Conservation (phyloP, 352 stramenopile species). For the Pilasporangium apinafurcum region DNA sequence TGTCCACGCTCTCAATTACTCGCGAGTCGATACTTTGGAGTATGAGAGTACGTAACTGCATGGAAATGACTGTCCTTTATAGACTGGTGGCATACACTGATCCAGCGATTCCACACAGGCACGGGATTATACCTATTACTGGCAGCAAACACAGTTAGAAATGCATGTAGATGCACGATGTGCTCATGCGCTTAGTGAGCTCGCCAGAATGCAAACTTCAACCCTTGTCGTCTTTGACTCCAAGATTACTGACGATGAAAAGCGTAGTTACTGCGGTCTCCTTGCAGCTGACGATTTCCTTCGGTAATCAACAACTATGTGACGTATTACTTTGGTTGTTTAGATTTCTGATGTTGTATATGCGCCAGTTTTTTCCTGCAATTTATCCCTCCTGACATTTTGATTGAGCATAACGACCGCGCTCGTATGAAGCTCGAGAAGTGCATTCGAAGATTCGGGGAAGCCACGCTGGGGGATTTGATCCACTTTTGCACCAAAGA, state of each 20-base stretch:
- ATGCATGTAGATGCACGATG: slow-evolving; percentile 19
- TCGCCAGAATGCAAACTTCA: slow-evolving; percentile 13
- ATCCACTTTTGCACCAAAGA: slow-evolving; percentile 16
- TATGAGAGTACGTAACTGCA: background rate
- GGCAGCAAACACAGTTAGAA: slow-evolving; percentile 24
- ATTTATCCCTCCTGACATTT: slow-evolving; percentile 25
- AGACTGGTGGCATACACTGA: background rate
- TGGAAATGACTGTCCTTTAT: background rate
- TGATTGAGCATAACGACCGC: slow-evolving; percentile 27
- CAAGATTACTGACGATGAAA: background rate
- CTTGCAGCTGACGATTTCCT: slow-evolving; percentile 36
- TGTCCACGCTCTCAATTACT: slow-evolving; percentile 2
- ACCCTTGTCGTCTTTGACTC: slow-evolving; percentile 16
- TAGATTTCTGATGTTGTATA: background rate
- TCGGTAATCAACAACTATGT: slow-evolving; percentile 7
- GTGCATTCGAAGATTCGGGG: slow-evolving; percentile 24
- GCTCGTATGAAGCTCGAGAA: no score
- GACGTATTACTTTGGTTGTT: background rate
- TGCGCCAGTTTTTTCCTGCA: slow-evolving; percentile 23
- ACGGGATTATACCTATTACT: slow-evolving; percentile 33
- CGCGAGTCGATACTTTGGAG: slow-evolving; percentile 10
- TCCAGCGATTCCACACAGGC: slow-evolving; percentile 12
- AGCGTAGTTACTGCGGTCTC: slow-evolving; percentile 13
- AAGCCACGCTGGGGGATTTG: slow-evolving; percentile 21
- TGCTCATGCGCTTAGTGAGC: slow-evolving; percentile 20